phyloP scores from a whole-genome alignment of 768 basidiomycete genomes.

The Russula griseocarnosa region DNA sequence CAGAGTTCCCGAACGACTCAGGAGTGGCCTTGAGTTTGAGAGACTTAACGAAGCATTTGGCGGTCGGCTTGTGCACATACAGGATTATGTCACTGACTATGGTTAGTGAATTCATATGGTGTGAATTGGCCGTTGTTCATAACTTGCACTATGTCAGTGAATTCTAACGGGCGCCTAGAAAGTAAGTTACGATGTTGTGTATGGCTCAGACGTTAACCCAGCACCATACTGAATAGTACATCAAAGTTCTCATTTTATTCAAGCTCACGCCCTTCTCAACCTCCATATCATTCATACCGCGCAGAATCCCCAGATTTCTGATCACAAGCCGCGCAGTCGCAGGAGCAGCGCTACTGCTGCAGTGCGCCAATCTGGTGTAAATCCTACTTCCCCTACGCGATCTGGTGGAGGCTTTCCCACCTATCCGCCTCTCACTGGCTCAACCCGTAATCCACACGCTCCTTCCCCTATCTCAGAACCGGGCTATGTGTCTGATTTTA shows the following conservation, averaged over 20 bases:
- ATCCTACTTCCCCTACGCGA: conserved; percentile 29
- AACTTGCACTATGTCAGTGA: conserved; percentile 45
- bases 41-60: conserved; percentile 74
- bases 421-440: conserved; percentile 37
- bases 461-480: conserved; percentile 35
- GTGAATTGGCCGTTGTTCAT: neutral
- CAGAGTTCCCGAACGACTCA: conserved; percentile 63
- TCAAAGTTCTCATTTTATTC: conserved; percentile 78
- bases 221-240: conserved; percentile 46
- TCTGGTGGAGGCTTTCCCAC: conserved; percentile 37
- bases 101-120: conserved; percentile 38
- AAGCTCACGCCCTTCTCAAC: conserved; percentile 79
- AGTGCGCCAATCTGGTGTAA: conserved; percentile 28
- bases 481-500: conserved; percentile 61
- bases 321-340: conserved; percentile 30
- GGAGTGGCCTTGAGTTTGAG: conserved; percentile 59
- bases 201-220: conserved; percentile 1
- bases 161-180: conserved; percentile 65
- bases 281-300: conserved; percentile 85
- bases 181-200: conserved; percentile 42
- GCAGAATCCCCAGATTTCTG: conserved; percentile 43
- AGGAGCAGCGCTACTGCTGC: conserved; percentile 31
- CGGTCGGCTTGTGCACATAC: conserved; percentile 79
- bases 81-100: conserved; percentile 74
- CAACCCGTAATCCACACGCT: conserved; percentile 31